These are phyloP conservation scores for Aspergillus amoenus DNA, from an alignment of 2,329 filamentous ascomycete species.

Conservation along the genomic window DNA sequence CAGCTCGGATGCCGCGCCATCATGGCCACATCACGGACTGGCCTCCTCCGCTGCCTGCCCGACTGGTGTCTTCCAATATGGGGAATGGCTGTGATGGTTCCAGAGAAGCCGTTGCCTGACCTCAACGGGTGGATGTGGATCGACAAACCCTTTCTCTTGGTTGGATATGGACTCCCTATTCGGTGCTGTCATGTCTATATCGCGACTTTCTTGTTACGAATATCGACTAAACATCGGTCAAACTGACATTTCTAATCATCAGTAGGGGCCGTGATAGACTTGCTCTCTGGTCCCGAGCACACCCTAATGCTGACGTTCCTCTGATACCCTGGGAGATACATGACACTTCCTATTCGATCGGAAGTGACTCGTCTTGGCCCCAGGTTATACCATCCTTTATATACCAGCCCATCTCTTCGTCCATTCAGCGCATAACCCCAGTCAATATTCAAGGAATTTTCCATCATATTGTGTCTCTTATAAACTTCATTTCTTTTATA, in stretches of 20 bases:
- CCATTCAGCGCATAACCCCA: not conserved
- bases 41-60: not conserved
- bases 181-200: not conserved
- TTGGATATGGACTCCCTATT: constrained; percentile 1
- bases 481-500: not conserved
- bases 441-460: not conserved
- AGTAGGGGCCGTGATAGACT: constrained; percentile 7
- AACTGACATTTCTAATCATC: constrained; percentile 11
- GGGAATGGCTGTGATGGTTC: not conserved
- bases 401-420: not conserved
- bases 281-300: not conserved
- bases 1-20: not conserved
- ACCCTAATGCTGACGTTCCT: constrained; percentile 1
- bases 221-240: constrained; percentile 8
- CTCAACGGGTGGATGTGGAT: not conserved
- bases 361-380: not conserved
- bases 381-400: constrained; percentile 1
- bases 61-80: not conserved
- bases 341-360: constrained; percentile 3
- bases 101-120: not conserved
- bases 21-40: not conserved
- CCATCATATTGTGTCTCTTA: not conserved
- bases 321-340: constrained; percentile 14
- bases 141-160: not conserved
- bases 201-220: constrained; percentile 13